Conservation (phyloP, 306 rosid species). For the Dalbergia cochinchinensis region DNA sequence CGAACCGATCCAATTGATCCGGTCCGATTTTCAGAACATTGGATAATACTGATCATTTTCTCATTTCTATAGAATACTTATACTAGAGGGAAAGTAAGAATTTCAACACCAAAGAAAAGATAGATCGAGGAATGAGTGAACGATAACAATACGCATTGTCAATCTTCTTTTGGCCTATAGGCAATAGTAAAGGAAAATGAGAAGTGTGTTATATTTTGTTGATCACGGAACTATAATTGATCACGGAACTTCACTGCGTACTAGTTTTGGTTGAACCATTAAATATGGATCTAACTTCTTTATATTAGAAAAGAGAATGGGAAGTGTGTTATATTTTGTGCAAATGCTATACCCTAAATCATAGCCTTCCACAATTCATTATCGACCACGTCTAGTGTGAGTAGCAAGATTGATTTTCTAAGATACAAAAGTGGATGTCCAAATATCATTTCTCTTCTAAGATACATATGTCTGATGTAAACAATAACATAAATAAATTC, state of each 20-base stretch:
- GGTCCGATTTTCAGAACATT: too few species aligned
- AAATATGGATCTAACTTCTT: not conserved
- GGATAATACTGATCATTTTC: constrained; percentile 14
- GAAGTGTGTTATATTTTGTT: too few species aligned
- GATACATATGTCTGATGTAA: not conserved
- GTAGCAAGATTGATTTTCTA: too few species aligned
- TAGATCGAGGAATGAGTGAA: constrained; percentile 14
- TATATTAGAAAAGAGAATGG: not conserved
- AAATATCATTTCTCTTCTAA: too few species aligned
- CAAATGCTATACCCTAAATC: too few species aligned
- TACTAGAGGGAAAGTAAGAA: not conserved
- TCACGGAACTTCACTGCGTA: not conserved
- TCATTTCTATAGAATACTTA: not conserved
- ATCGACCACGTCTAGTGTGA: not conserved
- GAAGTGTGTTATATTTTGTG: not conserved
- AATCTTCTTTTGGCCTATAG: not conserved
- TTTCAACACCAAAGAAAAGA: not conserved
- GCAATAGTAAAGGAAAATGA: not conserved
- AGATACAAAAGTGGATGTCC: too few species aligned
- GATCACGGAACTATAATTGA: not conserved
- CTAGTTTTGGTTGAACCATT: not conserved
- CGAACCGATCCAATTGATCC: too few species aligned
- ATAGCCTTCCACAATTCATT: not conserved
- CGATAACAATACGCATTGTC: not conserved
- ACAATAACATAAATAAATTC: not conserved